phyloP scores from a whole-genome alignment of 2,329 filamentous ascomycete genomes.

The Ascochyta viciae-villosae region DNA sequence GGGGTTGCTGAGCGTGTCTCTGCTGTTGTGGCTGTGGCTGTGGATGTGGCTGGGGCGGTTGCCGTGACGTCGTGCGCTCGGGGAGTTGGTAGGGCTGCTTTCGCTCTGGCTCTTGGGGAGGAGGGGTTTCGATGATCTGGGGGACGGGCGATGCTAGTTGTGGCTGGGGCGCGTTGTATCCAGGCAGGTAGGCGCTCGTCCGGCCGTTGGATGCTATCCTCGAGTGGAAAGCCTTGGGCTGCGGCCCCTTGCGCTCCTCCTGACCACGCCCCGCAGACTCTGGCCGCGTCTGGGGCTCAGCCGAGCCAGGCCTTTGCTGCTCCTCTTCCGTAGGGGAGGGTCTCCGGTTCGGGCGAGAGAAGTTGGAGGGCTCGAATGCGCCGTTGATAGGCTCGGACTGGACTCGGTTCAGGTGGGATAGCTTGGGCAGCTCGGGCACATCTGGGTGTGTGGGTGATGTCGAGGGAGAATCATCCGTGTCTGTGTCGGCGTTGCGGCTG shows the following conservation, averaged over 20 bases:
- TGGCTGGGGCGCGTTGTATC: constrained; percentile 47
- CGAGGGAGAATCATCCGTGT: constrained; percentile 60
- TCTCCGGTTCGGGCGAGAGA: constrained; percentile 62
- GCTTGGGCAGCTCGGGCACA: constrained; percentile 44
- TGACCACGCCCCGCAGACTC: constrained; percentile 30
- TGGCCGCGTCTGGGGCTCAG: constrained; percentile 32
- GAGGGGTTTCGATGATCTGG: constrained; percentile 70
- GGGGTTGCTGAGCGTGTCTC: constrained; percentile 42
- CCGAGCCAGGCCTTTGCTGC: constrained; percentile 34
- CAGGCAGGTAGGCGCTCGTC: constrained; percentile 60
- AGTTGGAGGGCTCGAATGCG: constrained; percentile 56
- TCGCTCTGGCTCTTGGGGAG: constrained; percentile 42
- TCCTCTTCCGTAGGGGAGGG: constrained; percentile 33
- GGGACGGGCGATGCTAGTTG: constrained; percentile 51
- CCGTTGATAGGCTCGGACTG: constrained; percentile 71
- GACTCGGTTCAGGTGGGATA: constrained; percentile 64
- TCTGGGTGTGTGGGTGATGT: constrained; percentile 57
- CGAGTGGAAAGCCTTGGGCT: constrained; percentile 62
- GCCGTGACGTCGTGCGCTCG: constrained; percentile 60
- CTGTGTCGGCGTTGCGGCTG: constrained; percentile 67
- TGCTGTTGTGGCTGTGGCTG: constrained; percentile 26
- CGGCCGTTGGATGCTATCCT: constrained; percentile 63
- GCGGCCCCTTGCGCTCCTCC: constrained; percentile 43
- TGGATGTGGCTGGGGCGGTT: constrained; percentile 33
- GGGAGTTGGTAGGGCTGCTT: constrained; percentile 50